Conservation (phyloP, 2,329 filamentous ascomycete species). For the Metarhizium album region DNA sequence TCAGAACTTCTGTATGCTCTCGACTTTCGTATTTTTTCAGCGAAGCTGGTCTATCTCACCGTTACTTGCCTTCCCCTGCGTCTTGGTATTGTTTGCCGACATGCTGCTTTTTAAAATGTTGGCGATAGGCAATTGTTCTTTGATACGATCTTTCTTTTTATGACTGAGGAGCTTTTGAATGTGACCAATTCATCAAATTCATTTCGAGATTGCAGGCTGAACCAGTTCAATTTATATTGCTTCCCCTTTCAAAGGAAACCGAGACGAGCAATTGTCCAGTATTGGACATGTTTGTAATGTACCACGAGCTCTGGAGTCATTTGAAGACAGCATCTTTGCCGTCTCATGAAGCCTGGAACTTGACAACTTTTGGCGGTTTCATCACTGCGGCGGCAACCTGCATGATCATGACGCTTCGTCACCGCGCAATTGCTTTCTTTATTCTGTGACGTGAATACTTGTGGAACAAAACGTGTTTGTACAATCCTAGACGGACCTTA, state of each 20-base stretch:
- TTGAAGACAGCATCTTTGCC: background rate
- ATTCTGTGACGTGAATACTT: background rate
- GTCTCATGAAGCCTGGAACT: background rate
- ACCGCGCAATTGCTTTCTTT: background rate
- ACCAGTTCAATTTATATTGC: background rate
- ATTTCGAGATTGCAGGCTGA: background rate
- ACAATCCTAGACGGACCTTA: background rate
- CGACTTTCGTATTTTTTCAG: background rate
- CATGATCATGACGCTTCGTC: background rate
- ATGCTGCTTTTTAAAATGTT: background rate
- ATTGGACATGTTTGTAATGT: background rate
- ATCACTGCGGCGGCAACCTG: background rate
- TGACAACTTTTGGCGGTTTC: background rate
- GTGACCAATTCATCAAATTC: background rate
- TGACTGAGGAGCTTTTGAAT: background rate
- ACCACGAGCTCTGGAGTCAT: background rate
- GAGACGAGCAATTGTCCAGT: background rate
- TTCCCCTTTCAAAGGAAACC: background rate
- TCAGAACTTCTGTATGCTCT: background rate
- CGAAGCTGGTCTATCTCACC: background rate
- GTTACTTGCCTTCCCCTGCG: background rate
- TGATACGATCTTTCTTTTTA: background rate
- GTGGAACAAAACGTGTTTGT: background rate
- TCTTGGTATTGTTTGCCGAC: background rate
- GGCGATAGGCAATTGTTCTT: background rate